These are phyloP conservation scores for Metschnikowia lochheadii DNA, from an alignment of 805 yeast species.

Conservation along the genomic window DNA sequence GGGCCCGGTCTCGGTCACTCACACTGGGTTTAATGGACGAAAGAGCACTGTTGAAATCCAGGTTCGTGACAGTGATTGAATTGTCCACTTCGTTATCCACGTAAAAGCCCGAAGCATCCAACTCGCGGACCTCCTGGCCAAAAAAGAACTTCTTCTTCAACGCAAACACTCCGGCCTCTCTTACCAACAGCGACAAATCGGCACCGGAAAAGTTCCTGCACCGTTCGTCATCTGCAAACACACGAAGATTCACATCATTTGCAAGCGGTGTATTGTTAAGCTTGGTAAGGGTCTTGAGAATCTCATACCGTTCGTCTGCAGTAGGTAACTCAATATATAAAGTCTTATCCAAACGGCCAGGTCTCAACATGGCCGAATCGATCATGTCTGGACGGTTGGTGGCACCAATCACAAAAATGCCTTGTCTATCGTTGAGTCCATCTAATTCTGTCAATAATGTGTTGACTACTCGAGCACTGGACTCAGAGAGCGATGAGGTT, in stretches of 20 bases:
- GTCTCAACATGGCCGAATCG: constrained; percentile 96
- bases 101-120: constrained; percentile 35
- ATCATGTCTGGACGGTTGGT: constrained; percentile 98
- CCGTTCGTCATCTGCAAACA: constrained; percentile 68
- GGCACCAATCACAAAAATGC: constrained; percentile 93
- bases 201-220: constrained; percentile 95
- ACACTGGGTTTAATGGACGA: constrained; percentile 83
- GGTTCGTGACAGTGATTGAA: constrained; percentile 51
- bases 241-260: constrained; percentile 52
- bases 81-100: constrained; percentile 29
- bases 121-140: constrained; percentile 36
- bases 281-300: constrained; percentile 68
- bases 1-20: constrained; percentile 73
- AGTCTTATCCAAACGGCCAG: constrained; percentile 93
- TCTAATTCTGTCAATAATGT: constrained; percentile 91
- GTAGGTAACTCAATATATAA: constrained; percentile 86
- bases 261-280: constrained; percentile 75
- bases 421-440: constrained; percentile 88
- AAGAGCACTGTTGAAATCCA: constrained; percentile 71
- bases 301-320: constrained; percentile 73
- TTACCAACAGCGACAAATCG: constrained; percentile 82
- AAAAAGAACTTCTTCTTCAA: constrained; percentile 68
- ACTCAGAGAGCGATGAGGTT: constrained; percentile 82
- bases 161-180: constrained; percentile 92
- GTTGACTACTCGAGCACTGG: constrained; percentile 90